Base-by-base conservation (phyloP, 805 yeast genomes). In the Saccharomyces jurei region DNA sequence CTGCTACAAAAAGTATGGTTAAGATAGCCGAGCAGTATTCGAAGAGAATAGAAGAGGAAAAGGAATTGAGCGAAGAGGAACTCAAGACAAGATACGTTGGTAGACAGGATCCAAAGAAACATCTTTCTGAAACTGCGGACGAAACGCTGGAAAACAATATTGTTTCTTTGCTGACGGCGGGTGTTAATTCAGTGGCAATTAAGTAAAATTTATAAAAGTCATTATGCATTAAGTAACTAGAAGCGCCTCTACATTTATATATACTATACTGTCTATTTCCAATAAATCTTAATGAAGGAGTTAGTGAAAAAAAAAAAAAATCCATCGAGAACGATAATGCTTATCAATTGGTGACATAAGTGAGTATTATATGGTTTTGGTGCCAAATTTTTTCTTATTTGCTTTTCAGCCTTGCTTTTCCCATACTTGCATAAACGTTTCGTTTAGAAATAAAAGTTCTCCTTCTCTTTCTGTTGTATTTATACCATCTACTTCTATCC, bases 31-130 rank as follows among this genome's bases (percentile, higher is more conserved):
- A 84, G 62, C 87, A 84, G 61, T 94, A 94, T 71, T 89, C 92
- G 41, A 86, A 85, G 68, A 82, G 98, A 68, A 91, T 95, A 51
- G 74, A 86, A 62, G 98, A 95, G 72, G 99, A 94, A 70, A 87
- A 86, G 69, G 96, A 88, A 60, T 76, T 94, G 61, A 76, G 83
- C 49, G 95, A 87, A 64, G 96, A 89, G 46, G 94, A 91, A 71
- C 80, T 92, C 62, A 89, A 89, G 72, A 92, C 97, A 6, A 84
- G 99, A 69, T 95, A 92, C 67, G 97, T 94, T 41, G 99, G 99
- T 63, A 91, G 89, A 70, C 97, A 92, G 73, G 99, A 94, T 72
- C 99, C 99, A 46, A 94, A 95, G 82, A 94, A 92, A 76, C 99
- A 94, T 75, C 77, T 94, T 64, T 80, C 86, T 50, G 97, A 89